Evolutionary conservation across 2,329 filamentous ascomycete species (phyloP).

Genomic region (Colletotrichum eremochloae): DNA sequence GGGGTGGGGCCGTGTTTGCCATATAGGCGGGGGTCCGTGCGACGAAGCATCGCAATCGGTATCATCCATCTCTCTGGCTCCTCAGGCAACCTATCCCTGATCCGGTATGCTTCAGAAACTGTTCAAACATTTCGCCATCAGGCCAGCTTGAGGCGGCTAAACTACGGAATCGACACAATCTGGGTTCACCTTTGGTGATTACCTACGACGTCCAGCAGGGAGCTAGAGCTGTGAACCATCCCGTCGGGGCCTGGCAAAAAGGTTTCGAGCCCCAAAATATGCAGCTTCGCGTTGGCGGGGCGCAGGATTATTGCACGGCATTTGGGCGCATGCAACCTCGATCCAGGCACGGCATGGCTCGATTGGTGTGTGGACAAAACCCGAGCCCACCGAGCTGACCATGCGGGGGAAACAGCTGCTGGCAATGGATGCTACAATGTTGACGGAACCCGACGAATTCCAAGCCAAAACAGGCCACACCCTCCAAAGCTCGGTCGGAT

Average conservation of each 20-base stretch:
- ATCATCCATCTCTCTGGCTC: background rate
- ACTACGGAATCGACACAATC: background rate
- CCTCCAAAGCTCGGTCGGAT: slow-evolving; percentile 1
- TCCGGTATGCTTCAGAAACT: slow-evolving; percentile 8
- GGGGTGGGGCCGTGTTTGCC: slow-evolving; percentile 28
- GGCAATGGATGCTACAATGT: background rate
- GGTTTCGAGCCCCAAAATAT: slow-evolving; percentile 6
- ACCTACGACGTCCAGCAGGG: background rate
- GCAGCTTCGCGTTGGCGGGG: slow-evolving; percentile 10
- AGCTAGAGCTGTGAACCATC: background rate
- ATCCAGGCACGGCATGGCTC: background rate
- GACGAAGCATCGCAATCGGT: slow-evolving; percentile 15
- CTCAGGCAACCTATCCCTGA: slow-evolving; percentile 23
- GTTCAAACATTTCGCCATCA: slow-evolving; percentile 5
- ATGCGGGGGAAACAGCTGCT: slow-evolving; percentile 20
- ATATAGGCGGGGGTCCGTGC: slow-evolving; percentile 38
- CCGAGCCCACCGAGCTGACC: slow-evolving; percentile 10
- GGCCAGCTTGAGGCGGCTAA: background rate
- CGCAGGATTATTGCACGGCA: slow-evolving; percentile 21
- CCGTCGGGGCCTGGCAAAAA: background rate
- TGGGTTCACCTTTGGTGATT: background rate
- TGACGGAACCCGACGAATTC: slow-evolving; percentile 10
- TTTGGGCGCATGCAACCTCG: slow-evolving; percentile 32
- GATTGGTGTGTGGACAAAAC: background rate
- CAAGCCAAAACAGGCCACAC: background rate